Conservation (phyloP, 2,329 filamentous ascomycete genomes). For the Venturia oleaginea region DNA sequence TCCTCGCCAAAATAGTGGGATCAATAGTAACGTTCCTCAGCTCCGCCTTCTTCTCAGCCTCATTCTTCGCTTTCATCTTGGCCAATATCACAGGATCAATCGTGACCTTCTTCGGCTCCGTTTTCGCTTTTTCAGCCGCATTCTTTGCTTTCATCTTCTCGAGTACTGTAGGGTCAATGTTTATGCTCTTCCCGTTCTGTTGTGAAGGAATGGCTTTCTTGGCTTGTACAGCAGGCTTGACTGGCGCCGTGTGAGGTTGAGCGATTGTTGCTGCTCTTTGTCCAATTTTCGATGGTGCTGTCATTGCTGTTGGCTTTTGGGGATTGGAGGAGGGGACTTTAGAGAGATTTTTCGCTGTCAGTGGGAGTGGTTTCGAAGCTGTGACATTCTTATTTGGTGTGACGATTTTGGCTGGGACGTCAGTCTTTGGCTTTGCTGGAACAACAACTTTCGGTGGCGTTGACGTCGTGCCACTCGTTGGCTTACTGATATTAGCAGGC, state of each 20-base stretch:
- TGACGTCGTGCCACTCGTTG: not conserved
- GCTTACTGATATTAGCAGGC: not conserved
- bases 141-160: slow-evolving; percentile 10
- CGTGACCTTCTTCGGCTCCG: slow-evolving; percentile 11
- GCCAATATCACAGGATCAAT: slow-evolving; percentile 11
- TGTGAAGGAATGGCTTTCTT: not conserved
- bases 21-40: slow-evolving; percentile 6
- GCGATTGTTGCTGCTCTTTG: not conserved
- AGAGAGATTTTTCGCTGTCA: not conserved
- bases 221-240: not conserved
- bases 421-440: not conserved
- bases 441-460: not conserved
- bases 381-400: not conserved
- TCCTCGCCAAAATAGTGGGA: slow-evolving; percentile 13
- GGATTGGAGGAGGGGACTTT: not conserved
- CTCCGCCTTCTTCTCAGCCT: not conserved
- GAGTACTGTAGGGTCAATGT: slow-evolving; percentile 13
- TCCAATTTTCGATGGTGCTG: not conserved
- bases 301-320: slow-evolving; percentile 1
- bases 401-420: not conserved
- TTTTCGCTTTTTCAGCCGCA: not conserved
- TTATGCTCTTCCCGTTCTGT: slow-evolving; percentile 10
- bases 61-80: slow-evolving; percentile 9
- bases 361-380: not conserved
- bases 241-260: not conserved